Evolutionary conservation across 2,329 filamentous ascomycete genomes (phyloP), one percentile per base, ranked within the genome.

Genomic region (Colletotrichum musae): DNA sequence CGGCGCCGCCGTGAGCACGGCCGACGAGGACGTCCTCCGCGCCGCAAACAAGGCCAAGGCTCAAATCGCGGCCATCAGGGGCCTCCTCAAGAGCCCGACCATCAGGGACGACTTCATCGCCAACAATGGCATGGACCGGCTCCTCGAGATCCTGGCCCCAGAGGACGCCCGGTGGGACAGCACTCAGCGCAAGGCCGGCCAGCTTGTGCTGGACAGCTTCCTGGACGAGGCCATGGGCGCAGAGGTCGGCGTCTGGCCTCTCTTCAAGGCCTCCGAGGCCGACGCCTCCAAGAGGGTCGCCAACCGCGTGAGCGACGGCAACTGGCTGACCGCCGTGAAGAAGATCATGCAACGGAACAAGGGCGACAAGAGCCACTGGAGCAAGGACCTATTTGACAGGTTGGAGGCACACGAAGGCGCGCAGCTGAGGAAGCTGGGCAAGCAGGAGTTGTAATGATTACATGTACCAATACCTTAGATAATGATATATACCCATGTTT

Each of bases 151-250:
- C 6, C 83, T 92, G 43, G 74, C 82, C 4, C 82, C 80, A 9
- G 78, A 83, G 26, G 83, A 80, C n/a, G 77, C 80, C 5, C 81
- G 83, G 28, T 88, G 89, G 81, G 83, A 83, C 15, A 75, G 79
- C 1, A 84, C 87, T 6, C 84, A 87, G 75, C 84, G 83, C 67
- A 88, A 86, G 74, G 85, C 87, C 26, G 88, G 86, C 2, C 83
- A 89, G 69, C 82, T 92, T 64, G 83, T 91, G 32, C 82, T 87
- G 41, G 91, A 93, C 74, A 90, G 85, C 69, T 93, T 92, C 75
- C 80, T 93, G n/a, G 90, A 93, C 74, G 85, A 86, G 70, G 84
- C 87, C 65, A 89, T 91, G 84, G 89, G 89, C 48, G 89, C 89
- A 2, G 80, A 81, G 26, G 71, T 85, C 18, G 87, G 88, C 0